Base-by-base conservation (phyloP, 2,329 filamentous ascomycete genomes). In the Fusarium longipes region DNA sequence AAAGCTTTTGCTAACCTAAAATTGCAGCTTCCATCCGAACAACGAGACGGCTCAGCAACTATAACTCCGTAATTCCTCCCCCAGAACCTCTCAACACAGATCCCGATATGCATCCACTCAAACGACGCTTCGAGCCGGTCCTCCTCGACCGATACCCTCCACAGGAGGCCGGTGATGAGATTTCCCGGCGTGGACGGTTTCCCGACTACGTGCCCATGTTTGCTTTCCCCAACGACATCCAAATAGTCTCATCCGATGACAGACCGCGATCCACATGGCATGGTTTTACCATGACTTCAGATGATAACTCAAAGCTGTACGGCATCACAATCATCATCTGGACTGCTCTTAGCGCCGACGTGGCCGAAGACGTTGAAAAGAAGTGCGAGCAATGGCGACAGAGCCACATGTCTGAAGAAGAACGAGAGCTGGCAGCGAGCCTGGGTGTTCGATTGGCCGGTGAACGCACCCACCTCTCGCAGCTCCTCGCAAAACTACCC, bases 131-230 rank as follows among this genome's bases (percentile, higher is more conserved):
- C 77, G 96, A 99, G 77, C 96, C 96, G 9, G 94, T 97, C n/a
- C 83, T 99, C 22, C 87, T 99, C 29, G 96, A 99, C 78, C 88
- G 94, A 77, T 98, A 98, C 73, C 96, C 96, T 9, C 91, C 93
- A 17, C 93, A 93, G 76, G 87, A 88, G 67, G 91, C 93, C 75
- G 84, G 89, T 22, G 93, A 97, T 59, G 94, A 97, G 71, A 79
- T 91, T 50, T 88, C 92, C 70, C 86, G 91, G 73, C 87, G 96
- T 74, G 93, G 93, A 53, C 90, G 87, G 57, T 98, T 99, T 75
- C 96, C 96, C 1, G 96, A 99, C 76, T 99, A 97, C 74, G 93
- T 99, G 18, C 96, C 96, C 57, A 98, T 99, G 96, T 99, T 99
- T 79, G 94, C 96, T 53, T 99, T 98, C 74, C 96, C 96, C 43